phyloP scores from a whole-genome alignment of 345 rosid species.

The Eucalyptus brandiana region DNA sequence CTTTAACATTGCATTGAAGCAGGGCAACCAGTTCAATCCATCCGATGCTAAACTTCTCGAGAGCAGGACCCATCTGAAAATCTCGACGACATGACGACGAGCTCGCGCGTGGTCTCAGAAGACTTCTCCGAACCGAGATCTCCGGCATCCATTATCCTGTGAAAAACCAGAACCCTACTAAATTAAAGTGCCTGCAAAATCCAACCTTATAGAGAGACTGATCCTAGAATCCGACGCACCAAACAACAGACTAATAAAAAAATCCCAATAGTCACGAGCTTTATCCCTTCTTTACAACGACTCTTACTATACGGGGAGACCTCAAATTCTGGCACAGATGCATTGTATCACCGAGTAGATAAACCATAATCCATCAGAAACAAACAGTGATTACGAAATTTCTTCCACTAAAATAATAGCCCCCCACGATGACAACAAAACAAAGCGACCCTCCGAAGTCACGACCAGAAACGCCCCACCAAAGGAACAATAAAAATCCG shows the following conservation, averaged over 20 bases:
- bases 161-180: neutral
- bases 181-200: neutral
- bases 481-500: neutral
- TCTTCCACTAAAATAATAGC: neutral
- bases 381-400: neutral
- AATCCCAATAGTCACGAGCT: neutral
- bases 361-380: neutral
- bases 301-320: neutral
- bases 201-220: neutral
- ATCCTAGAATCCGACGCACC: neutral
- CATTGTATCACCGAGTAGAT: neutral
- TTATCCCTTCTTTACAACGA: neutral
- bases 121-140: neutral
- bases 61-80: neutral
- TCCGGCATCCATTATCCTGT: neutral
- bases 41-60: neutral
- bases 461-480: neutral
- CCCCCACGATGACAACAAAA: neutral
- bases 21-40: neutral
- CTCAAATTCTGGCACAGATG: neutral
- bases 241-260: neutral
- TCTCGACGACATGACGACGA: neutral
- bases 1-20: constrained; percentile 46
- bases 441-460: neutral
- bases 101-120: neutral